These are phyloP conservation scores for Hortiboletus campestris DNA, from an alignment of 768 basidiomycete genomes.

Conservation along the genomic window DNA sequence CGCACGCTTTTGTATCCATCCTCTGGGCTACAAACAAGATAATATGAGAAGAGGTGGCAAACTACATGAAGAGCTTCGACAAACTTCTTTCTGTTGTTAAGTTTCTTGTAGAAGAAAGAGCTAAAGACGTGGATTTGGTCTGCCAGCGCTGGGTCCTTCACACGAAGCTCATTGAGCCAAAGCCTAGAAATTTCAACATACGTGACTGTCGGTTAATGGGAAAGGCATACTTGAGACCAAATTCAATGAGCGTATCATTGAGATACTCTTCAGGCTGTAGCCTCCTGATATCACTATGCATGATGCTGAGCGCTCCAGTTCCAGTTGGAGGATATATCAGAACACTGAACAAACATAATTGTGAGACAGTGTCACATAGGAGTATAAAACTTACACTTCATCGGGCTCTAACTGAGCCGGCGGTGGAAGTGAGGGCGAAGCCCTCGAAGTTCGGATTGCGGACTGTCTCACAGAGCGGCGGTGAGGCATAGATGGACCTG, in stretches of 20 bases:
- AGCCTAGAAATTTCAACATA: constrained; percentile 43
- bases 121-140: constrained; percentile 88
- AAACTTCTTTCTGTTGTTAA: constrained; percentile 62
- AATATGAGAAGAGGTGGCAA: constrained; percentile 13
- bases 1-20: constrained; percentile 81
- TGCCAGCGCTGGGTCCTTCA: constrained; percentile 56
- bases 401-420: constrained; percentile 46
- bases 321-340: constrained; percentile 70
- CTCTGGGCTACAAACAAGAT: constrained; percentile 36
- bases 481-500: constrained; percentile 1
- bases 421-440: constrained; percentile 31
- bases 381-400: constrained; percentile 52
- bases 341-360: constrained; percentile 44
- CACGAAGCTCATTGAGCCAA: constrained; percentile 62
- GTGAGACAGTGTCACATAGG: background rate
- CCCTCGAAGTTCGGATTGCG: constrained; percentile 17
- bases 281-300: constrained; percentile 71
- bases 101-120: constrained; percentile 97
- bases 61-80: constrained; percentile 11
- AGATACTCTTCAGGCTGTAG: constrained; percentile 80
- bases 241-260: constrained; percentile 96
- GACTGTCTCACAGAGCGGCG: constrained; percentile 40
- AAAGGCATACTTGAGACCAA: constrained; percentile 79
- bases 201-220: background rate
- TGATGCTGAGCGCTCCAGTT: constrained; percentile 78